Conservation (phyloP, 169 alveolate genomes). For the Plasmodium sp. region DNA sequence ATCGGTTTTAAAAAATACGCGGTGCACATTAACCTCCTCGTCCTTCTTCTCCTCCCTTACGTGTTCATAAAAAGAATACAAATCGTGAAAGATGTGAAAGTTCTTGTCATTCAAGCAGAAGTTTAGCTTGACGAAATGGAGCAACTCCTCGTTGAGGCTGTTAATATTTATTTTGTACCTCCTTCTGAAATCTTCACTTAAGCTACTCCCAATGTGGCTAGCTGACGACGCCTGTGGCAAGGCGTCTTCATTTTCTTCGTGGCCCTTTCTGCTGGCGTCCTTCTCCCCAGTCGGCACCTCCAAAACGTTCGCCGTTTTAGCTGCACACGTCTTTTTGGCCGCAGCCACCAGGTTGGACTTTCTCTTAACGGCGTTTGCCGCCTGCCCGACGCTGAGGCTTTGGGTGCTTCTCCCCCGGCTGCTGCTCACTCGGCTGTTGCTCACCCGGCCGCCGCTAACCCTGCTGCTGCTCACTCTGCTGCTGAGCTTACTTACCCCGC, state of each 20-base stretch:
- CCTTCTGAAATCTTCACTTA: constrained; percentile 20
- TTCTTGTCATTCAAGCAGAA: constrained; percentile 39
- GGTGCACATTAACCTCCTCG: constrained; percentile 20
- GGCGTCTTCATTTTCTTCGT: not conserved
- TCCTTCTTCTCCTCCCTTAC: constrained; percentile 54
- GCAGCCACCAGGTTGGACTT: not conserved
- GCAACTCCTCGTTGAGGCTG: constrained; percentile 26
- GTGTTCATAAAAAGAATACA: constrained; percentile 40
- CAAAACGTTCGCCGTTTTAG: not conserved
- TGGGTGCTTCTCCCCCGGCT: not conserved
- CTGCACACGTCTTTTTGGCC: not conserved
- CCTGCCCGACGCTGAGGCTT: not conserved
- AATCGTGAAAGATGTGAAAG: constrained; percentile 18
- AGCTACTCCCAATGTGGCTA: not conserved
- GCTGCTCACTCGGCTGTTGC: not conserved
- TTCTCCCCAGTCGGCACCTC: not conserved
- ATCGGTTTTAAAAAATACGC: constrained; percentile 40
- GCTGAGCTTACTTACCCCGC: not conserved
- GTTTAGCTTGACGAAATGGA: constrained; percentile 37
- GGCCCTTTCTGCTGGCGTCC: not conserved
- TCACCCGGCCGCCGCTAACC: not conserved
- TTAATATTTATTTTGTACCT: constrained; percentile 28
- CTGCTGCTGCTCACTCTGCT: not conserved
- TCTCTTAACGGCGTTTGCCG: not conserved
- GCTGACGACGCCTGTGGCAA: not conserved